A percentile compares a stretch with the other conserved stretches of the same genome.
phyloP scores from a whole-genome alignment of 306 rosid species.

The Quercus wislizeni region DNA sequence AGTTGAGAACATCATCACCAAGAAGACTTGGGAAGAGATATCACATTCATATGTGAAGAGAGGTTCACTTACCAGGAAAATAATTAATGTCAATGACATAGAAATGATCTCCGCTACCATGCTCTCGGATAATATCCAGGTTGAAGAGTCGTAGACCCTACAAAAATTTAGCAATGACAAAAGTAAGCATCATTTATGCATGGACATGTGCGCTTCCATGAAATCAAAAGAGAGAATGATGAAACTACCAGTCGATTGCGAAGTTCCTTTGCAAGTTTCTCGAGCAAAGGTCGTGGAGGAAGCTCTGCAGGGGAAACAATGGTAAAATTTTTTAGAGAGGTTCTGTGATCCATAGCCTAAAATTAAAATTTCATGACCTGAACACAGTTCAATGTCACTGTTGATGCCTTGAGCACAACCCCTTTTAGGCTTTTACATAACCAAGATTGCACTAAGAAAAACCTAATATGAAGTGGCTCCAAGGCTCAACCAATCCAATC shows the following conservation, averaged over 20 bases:
- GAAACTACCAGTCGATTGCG: conserved; percentile 63
- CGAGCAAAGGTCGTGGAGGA: conserved; percentile 87
- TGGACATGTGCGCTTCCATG: background rate
- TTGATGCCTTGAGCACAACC: no score
- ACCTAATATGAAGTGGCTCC: no score
- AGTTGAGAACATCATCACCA: background rate
- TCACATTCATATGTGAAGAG: background rate
- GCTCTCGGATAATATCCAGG: conserved; percentile 81
- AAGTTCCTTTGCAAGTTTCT: conserved; percentile 85
- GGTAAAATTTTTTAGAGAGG: conserved; percentile 16
- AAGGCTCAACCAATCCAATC: background rate
- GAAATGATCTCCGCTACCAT: conserved; percentile 63
- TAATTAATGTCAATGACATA: conserved; percentile 93
- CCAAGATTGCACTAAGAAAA: no score
- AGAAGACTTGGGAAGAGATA: background rate
- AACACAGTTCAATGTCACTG: background rate
- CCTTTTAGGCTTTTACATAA: no score
- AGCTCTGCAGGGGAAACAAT: conserved; percentile 64
- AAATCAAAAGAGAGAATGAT: background rate
- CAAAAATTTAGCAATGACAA: background rate
- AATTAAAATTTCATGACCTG: conserved; percentile 8
- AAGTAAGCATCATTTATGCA: background rate
- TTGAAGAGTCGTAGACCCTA: conserved; percentile 90
- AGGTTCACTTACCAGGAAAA: conserved; percentile 68
- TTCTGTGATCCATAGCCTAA: conserved; percentile 5